A percentile compares a stretch with the other conserved stretches of the same genome.
Evolutionary conservation across 2,329 filamentous ascomycete genomes (phyloP).

Genomic region (Sordariomycetes sp.): DNA sequence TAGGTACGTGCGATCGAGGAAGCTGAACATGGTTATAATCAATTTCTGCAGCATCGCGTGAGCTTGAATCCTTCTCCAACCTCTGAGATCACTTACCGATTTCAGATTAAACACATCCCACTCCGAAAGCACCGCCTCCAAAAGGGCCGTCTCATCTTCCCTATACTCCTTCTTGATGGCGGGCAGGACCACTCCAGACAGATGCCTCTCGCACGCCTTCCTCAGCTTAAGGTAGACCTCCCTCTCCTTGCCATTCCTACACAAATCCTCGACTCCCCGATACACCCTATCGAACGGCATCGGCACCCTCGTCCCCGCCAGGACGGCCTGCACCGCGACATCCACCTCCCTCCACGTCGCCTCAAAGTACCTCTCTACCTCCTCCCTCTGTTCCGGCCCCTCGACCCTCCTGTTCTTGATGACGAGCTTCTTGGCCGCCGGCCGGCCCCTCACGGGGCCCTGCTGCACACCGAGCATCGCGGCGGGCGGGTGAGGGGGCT

Average conservation of each 20-base stretch:
- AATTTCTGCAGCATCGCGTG: conserved; percentile 37
- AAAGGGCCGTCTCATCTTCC: conserved; percentile 44
- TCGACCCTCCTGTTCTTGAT: conserved; percentile 74
- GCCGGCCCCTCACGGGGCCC: not conserved
- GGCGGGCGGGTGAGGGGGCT: not conserved
- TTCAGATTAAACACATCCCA: conserved; percentile 63
- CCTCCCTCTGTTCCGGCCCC: conserved; percentile 37
- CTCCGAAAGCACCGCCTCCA: conserved; percentile 38
- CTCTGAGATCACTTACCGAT: conserved; percentile 4
- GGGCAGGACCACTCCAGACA: conserved; percentile 47
- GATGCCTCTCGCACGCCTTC: conserved; percentile 51
- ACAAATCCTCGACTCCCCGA: conserved; percentile 82
- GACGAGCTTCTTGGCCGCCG: conserved; percentile 63
- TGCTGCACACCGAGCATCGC: not conserved
- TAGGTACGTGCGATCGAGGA: conserved; percentile 81
- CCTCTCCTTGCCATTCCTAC: conserved; percentile 60
- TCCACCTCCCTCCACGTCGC: conserved; percentile 64
- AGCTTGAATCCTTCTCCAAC: conserved; percentile 4
- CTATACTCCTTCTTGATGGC: conserved; percentile 27
- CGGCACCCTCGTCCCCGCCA: conserved; percentile 47
- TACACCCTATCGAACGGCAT: conserved; percentile 82
- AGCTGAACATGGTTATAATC: conserved; percentile 84
- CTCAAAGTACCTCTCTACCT: conserved; percentile 66
- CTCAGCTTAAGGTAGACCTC: conserved; percentile 55
- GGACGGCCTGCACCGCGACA: conserved; percentile 59